phyloP scores from a whole-genome alignment of 352 stramenopile genomes.

The Globisporangium paroecandrum region DNA sequence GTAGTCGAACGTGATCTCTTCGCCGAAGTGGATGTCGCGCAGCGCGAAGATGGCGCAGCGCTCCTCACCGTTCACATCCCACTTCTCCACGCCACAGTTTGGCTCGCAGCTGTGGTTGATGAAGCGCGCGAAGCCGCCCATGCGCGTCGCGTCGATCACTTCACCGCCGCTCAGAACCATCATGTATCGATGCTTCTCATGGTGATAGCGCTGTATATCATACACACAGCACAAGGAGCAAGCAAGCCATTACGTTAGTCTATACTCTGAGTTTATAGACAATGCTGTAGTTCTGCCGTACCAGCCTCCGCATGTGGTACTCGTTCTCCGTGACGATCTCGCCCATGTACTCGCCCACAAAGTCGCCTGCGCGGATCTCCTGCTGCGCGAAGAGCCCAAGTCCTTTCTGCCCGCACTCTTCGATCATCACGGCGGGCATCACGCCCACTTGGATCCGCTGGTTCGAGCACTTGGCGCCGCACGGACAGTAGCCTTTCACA shows the following conservation, averaged over 20 bases:
- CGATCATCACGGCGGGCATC: slow-evolving; percentile 50
- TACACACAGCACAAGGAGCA: neutral
- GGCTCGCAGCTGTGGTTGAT: slow-evolving; percentile 95
- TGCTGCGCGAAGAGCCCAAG: slow-evolving; percentile 50
- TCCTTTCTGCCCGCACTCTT: slow-evolving; percentile 60
- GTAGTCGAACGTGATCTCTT: slow-evolving; percentile 96
- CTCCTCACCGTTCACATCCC: slow-evolving; percentile 90
- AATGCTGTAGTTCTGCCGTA: slow-evolving; percentile 21
- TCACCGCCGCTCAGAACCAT: slow-evolving; percentile 81
- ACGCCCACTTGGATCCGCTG: slow-evolving; percentile 65
- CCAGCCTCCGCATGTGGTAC: slow-evolving; percentile 73
- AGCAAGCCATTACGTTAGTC: neutral
- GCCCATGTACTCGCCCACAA: slow-evolving; percentile 81
- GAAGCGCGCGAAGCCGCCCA: slow-evolving; percentile 91
- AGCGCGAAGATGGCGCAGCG: slow-evolving; percentile 95
- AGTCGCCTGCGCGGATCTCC: slow-evolving; percentile 52
- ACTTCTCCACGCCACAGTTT: slow-evolving; percentile 94
- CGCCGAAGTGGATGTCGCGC: slow-evolving; percentile 79
- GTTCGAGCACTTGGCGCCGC: slow-evolving; percentile 64
- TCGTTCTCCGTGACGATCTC: slow-evolving; percentile 84
- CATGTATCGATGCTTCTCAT: slow-evolving; percentile 83
- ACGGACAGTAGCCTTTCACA: slow-evolving; percentile 53
- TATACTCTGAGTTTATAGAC: neutral
- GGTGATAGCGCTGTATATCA: slow-evolving; percentile 61
- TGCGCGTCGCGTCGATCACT: slow-evolving; percentile 88